These are phyloP conservation scores for Syzygium jambos DNA, from an alignment of 345 rosid genomes.

Conservation along the genomic window DNA sequence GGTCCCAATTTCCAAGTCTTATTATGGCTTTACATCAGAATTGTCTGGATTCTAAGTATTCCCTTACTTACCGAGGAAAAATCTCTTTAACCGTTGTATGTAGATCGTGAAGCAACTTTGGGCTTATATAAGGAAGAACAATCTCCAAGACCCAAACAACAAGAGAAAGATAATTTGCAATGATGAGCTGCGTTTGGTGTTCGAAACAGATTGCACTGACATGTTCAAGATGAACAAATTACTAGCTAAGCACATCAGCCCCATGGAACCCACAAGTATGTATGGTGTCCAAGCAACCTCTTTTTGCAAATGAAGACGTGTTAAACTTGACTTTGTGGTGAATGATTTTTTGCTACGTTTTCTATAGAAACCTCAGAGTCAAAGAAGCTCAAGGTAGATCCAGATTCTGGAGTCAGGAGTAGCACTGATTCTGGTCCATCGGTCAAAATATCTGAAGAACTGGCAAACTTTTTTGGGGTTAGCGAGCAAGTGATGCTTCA, in stretches of 20 bases:
- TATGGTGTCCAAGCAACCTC: background rate
- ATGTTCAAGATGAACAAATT: conserved; percentile 35
- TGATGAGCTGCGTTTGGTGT: conserved; percentile 23
- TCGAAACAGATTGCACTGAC: conserved; percentile 29
- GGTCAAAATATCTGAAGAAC: conserved; percentile 22
- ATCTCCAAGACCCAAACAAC: conserved; percentile 28
- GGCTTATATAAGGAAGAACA: conserved; percentile 28
- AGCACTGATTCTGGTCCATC: conserved; percentile 8
- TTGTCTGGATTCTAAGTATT: background rate
- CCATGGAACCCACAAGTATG: conserved; percentile 23
- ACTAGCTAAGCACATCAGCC: conserved; percentile 18
- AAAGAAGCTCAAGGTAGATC: conserved; percentile 16
- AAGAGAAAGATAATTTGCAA: conserved; percentile 28
- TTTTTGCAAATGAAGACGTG: background rate
- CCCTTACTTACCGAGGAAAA: background rate
- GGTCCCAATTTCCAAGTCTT: conserved; percentile 2
- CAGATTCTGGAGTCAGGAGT: background rate
- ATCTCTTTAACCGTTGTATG: background rate
- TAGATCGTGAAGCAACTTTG: conserved; percentile 26
- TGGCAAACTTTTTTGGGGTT: conserved; percentile 26
- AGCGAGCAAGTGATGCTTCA: conserved; percentile 22
- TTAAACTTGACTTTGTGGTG: background rate
- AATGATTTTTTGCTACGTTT: background rate
- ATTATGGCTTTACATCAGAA: background rate
- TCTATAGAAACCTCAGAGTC: conserved; percentile 11